These are phyloP conservation scores for Podospora comata DNA, from an alignment of 495 filamentous ascomycete species.

Conservation along the genomic window DNA sequence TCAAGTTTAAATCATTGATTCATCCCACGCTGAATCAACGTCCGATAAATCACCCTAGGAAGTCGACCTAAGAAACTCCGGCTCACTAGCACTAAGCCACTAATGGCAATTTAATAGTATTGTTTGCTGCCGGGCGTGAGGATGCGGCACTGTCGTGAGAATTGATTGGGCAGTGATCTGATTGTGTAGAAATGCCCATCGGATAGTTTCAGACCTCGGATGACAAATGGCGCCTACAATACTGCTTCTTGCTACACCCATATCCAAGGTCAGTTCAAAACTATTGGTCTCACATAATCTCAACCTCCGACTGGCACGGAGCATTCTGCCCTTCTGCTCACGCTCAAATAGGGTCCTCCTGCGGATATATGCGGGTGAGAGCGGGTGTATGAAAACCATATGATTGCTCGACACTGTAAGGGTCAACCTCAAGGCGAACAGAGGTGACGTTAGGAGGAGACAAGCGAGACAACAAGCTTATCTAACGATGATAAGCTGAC, in stretches of 20 bases:
- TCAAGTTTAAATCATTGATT: no score
- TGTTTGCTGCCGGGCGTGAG: not conserved
- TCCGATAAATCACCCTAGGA: no score
- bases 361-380: not conserved
- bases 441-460: not conserved
- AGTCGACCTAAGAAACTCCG: not conserved
- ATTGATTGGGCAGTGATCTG: not conserved
- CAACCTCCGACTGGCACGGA: not conserved
- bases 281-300: not conserved
- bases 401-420: not conserved
- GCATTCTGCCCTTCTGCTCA: not conserved
- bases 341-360: not conserved
- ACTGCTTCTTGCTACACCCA: not conserved
- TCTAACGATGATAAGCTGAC: not conserved
- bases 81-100: not conserved
- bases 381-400: not conserved
- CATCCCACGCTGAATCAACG: no score
- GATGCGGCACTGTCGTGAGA: not conserved
- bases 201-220: not conserved
- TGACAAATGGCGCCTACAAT: not conserved
- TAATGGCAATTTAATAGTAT: not conserved
- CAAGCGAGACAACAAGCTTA: not conserved
- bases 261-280: not conserved
- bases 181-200: not conserved
- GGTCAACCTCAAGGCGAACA: no score